Conservation (phyloP, 1,139 yeast species). For the Geotrichum citri-aurantii region DNA sequence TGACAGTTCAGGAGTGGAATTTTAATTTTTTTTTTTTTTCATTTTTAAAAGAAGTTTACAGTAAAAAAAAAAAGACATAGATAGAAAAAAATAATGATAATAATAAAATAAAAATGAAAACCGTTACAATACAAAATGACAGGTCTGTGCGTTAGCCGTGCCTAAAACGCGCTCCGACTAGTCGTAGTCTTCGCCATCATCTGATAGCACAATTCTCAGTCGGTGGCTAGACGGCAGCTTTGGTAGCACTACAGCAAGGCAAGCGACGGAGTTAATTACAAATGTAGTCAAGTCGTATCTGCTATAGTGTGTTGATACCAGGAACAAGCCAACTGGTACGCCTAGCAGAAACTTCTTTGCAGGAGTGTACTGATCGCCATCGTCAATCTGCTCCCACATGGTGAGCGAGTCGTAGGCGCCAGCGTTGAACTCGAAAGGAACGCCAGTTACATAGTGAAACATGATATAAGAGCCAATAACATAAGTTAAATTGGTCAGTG, state of each 20-base stretch:
- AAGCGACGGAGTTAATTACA: conserved; percentile 70
- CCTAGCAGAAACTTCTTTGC: conserved; percentile 86
- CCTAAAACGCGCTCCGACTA: background rate
- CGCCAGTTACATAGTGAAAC: conserved; percentile 96
- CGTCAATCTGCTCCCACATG: conserved; percentile 98
- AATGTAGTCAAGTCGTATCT: conserved; percentile 77
- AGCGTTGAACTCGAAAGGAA: conserved; percentile 92
- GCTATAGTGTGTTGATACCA: conserved; percentile 85
- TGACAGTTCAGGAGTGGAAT: background rate
- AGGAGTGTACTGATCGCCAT: conserved; percentile 96
- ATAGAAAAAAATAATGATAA: background rate
- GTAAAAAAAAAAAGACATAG: background rate
- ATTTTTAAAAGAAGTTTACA: background rate
- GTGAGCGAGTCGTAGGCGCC: conserved; percentile 95
- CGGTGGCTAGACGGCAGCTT: conserved; percentile 60
- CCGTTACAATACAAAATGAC: background rate
- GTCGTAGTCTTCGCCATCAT: conserved; percentile 13
- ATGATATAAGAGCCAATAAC: conserved; percentile 88
- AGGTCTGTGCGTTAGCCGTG: background rate
- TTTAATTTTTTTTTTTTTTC: too few relatives aligned
- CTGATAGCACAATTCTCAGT: conserved; percentile 35
- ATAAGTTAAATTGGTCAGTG: conserved; percentile 83
- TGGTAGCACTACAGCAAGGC: conserved; percentile 79
- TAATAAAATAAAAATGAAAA: background rate
- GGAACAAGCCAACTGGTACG: conserved; percentile 82